These are phyloP conservation scores for Cutaneotrichosporon sp. DNA, from an alignment of 1,284 basidiomycete genomes.

Conservation along the genomic window DNA sequence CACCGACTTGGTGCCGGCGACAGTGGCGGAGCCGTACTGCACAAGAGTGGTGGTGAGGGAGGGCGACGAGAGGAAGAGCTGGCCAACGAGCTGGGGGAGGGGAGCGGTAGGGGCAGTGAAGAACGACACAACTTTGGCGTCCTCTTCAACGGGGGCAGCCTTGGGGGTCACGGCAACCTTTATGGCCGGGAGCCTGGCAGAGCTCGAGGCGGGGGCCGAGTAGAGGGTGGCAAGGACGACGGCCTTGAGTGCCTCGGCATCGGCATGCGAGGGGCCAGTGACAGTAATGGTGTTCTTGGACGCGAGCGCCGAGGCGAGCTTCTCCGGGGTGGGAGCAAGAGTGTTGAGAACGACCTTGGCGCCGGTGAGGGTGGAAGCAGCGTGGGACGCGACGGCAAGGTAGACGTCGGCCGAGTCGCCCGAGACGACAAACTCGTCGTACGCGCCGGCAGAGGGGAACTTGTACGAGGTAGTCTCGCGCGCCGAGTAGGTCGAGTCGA, in stretches of 20 bases:
- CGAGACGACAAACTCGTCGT: constrained; percentile 27
- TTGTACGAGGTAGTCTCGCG: constrained; percentile 38
- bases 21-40: constrained; percentile 42
- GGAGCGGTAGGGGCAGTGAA: constrained; percentile 45
- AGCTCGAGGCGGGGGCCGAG: constrained; percentile 39
- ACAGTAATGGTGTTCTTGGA: constrained; percentile 35
- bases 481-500: constrained; percentile 44
- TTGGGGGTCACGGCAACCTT: constrained; percentile 34
- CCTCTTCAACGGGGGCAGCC: constrained; percentile 15
- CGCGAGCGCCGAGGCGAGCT: constrained; percentile 31
- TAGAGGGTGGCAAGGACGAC: constrained; percentile 52
- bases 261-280: constrained; percentile 33
- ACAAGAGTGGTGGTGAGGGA: constrained; percentile 40
- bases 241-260: constrained; percentile 43
- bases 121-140: constrained; percentile 48
- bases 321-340: constrained; percentile 33
- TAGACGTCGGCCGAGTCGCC: constrained; percentile 28
- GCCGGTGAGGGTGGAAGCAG: constrained; percentile 28
- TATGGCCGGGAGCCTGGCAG: constrained; percentile 38
- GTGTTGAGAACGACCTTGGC: constrained; percentile 37
- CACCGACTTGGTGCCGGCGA: constrained; percentile 46
- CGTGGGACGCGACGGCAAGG: constrained; percentile 35
- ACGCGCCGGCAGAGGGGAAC: constrained; percentile 31
- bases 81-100: constrained; percentile 43
- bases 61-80: constrained; percentile 48